These are phyloP conservation scores for Asparagopsis taxiformis DNA, from an alignment of 31 red algal species.

Conservation along the genomic window DNA sequence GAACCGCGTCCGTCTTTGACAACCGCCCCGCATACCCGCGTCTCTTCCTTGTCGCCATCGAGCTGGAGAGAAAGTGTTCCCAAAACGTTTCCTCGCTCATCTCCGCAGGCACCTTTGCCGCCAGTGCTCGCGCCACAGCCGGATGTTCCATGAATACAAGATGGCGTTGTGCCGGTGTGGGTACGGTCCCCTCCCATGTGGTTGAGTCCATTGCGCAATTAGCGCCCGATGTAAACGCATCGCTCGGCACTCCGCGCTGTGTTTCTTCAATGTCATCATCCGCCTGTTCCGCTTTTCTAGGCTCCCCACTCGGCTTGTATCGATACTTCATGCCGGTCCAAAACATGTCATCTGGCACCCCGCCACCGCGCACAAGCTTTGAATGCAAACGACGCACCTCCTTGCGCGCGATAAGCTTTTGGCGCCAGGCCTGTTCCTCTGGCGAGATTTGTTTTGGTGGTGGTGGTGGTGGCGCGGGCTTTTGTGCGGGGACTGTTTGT, in stretches of 20 bases:
- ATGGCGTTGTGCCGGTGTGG: slow-evolving; percentile 42
- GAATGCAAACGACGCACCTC: slow-evolving; percentile 41
- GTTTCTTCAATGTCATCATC: slow-evolving; percentile 16
- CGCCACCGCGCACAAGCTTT: slow-evolving; percentile 16
- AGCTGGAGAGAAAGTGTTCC: slow-evolving; percentile 14
- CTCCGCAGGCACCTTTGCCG: slow-evolving; percentile 15
- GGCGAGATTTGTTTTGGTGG: slow-evolving; percentile 8
- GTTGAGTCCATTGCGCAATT: background rate
- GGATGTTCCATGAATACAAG: slow-evolving; percentile 42
- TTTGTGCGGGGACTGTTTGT: background rate
- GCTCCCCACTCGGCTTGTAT: slow-evolving; percentile 50
- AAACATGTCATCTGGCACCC: slow-evolving; percentile 44
- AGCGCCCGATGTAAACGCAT: slow-evolving; percentile 8
- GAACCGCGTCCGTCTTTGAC: slow-evolving; percentile 20
- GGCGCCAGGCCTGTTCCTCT: slow-evolving; percentile 13
- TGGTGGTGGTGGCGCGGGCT: background rate
- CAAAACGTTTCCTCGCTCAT: slow-evolving; percentile 41
- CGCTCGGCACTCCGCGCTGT: slow-evolving; percentile 1
- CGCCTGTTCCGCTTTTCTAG: background rate
- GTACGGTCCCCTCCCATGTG: slow-evolving; percentile 16
- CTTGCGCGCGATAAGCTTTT: slow-evolving; percentile 28
- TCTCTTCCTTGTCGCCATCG: slow-evolving; percentile 21
- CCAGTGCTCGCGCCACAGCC: slow-evolving; percentile 26
- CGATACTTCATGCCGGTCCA: slow-evolving; percentile 55
- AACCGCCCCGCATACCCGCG: slow-evolving; percentile 13